Evolutionary conservation across 2,329 filamentous ascomycete genomes (phyloP), one percentile per base, ranked within the genome.

Genomic region (Cladosporium sp.): DNA sequence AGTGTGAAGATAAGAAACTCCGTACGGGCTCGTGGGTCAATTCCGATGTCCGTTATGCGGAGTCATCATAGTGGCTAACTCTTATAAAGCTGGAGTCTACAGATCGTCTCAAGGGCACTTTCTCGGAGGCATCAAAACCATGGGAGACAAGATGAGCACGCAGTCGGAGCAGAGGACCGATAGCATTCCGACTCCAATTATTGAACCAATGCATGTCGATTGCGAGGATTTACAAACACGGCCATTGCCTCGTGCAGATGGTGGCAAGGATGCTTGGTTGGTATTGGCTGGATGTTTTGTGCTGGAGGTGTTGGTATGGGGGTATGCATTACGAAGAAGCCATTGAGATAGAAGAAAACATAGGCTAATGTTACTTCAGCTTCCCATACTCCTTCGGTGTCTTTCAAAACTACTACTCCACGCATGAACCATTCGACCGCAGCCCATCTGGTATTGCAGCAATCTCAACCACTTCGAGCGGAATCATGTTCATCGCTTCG

Each of bases 401-500:
- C 11, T 73, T 72, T 59, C 70, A 73, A 46, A 58, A 68, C 28
- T 71, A 72, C 67, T 73, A 73, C 59, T 65, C 64, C 65, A 64
- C 61, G 2, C 66, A 68, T n/a, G 48, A 65, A 3, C 66, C 65
- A 8, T 74, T 75, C 67, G 53, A 39, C 13, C 53, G 57, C 13
- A 28, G 68, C 16, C 46, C 65, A 2, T 62, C 66, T 3, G 78
- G 78, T 48, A 77, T 84, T 49, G 80, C 82, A 8, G 75, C 78
- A 4, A 79, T 84, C 58, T 82, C 81, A 39, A 82, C 80, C 8
- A 78, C 76, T n/a, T 58, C 67, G 3, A 76, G 76, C 72, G 82
- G 81, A 5, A 77, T 83, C 58, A 80, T 83, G 74, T 84, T 83
- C 72, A 76, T 84, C 67, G 76, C 74, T 48, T 77, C 80, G 21